Percentiles rank a stretch among this genome's conserved stretches.
These are phyloP conservation scores for Fagopyrum homotropicum DNA, from an alignment of 148 eudicot species.

Conservation along the genomic window DNA sequence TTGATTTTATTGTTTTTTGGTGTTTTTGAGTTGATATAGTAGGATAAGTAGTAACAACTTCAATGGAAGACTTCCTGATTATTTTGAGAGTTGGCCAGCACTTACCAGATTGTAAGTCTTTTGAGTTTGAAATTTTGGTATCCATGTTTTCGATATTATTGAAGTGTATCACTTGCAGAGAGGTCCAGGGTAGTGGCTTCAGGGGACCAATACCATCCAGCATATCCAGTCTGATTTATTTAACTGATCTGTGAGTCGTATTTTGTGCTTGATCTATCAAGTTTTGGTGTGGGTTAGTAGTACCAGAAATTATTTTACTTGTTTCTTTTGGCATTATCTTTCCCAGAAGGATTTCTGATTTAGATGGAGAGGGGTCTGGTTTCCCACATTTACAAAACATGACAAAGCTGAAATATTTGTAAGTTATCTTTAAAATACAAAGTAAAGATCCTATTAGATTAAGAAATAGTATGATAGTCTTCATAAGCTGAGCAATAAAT, in stretches of 20 bases:
- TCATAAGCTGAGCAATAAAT: not conserved
- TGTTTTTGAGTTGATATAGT: constrained; percentile 26
- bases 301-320: too few species aligned
- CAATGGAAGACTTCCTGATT: constrained; percentile 48
- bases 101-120: constrained; percentile 51
- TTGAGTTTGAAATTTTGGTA: too few species aligned
- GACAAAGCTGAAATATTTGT: constrained; percentile 32
- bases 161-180: constrained; percentile 36
- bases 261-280: not conserved
- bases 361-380: constrained; percentile 33
- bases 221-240: constrained; percentile 36
- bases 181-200: constrained; percentile 63
- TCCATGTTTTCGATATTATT: not conserved
- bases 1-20: not conserved
- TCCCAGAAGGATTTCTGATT: constrained; percentile 70
- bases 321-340: constrained; percentile 1
- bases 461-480: not conserved
- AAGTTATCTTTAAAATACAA: constrained; percentile 17
- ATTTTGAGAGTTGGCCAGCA: constrained; percentile 50
- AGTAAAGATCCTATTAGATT: not conserved
- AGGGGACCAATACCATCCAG: constrained; percentile 58
- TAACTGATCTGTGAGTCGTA: constrained; percentile 51
- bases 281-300: constrained; percentile 5
- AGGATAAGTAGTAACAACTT: constrained; percentile 65
- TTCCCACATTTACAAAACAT: constrained; percentile 46